Base-by-base conservation (phyloP, 805 yeast genomes). In the Ogataea populi-albae region DNA sequence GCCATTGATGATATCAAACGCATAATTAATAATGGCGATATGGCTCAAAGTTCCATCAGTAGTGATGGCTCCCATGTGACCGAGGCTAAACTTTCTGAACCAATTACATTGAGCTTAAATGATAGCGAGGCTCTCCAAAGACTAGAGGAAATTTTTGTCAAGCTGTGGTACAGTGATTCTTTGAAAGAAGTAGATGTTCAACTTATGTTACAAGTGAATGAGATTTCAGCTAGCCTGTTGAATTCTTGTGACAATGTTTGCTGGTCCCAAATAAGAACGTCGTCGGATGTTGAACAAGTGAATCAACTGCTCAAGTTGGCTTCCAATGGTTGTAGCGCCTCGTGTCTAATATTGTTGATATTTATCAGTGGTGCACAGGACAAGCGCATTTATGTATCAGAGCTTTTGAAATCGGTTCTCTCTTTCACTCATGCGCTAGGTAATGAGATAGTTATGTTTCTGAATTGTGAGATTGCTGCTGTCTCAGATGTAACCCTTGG, bases 331-430 rank as follows among this genome's bases (percentile, higher is more conserved):
- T 24, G 65, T 24, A 46, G 36, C 31, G 37, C 75, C 1, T 53
- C 68, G 2, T 53, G 61, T 3, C 41, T 69, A 4, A 53, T 74
- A 4, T 53, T 77, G 30, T 44, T 55, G 3, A 57, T 73, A 2
- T 62, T 77, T 35, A 64, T 65, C 19, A 49, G 72, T 11, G 58
- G 61, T 23, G 48, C 66, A 26, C 40, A 50, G 2, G 77, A 75
- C 34, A 70, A 69, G 39, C 59, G 55, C 25, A 47, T 81, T 3
- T 67, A 68, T 36, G 43, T 71, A 17, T 81, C 76, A 24, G 63
- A 61, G 4, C 69, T 67, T 45, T 43, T 77, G 11, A 46, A 49
- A 3, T 58, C 65, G 3, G 64, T 72, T 0, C 46, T 76, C 1
- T 61, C 65, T 0, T 68, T 71, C 34, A 38, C 75, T 4, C 55